These are phyloP conservation scores for Panaeolus papilionaceus DNA, from an alignment of 768 basidiomycete species.

Conservation along the genomic window DNA sequence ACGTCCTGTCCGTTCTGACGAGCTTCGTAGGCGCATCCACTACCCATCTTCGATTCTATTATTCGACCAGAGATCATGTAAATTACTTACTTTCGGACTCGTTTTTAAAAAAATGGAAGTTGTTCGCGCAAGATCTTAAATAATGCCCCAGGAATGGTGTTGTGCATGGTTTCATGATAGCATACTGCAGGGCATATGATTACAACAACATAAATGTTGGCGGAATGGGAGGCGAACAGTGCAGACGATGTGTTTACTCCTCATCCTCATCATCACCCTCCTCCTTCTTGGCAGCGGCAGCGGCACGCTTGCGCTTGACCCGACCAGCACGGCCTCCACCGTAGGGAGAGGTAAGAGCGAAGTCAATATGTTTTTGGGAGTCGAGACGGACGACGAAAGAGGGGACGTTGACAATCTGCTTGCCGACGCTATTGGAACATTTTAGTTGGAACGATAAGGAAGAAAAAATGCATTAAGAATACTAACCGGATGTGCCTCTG, in stretches of 20 bases:
- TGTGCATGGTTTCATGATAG: constrained; percentile 26
- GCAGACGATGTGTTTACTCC: constrained; percentile 49
- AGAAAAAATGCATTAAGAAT: neutral
- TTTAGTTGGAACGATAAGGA: constrained; percentile 12
- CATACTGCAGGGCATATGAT: constrained; percentile 31
- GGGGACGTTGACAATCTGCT: constrained; percentile 98
- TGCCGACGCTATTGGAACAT: constrained; percentile 75
- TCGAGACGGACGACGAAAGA: constrained; percentile 99
- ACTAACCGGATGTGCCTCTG: constrained; percentile 95
- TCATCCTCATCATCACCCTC: constrained; percentile 91
- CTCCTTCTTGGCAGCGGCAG: constrained; percentile 90
- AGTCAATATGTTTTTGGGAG: constrained; percentile 99
- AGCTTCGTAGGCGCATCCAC: constrained; percentile 40
- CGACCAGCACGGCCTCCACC: constrained; percentile 95
- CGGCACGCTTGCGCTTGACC: constrained; percentile 98
- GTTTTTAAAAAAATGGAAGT: neutral
- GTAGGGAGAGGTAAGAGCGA: constrained; percentile 94
- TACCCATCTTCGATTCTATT: constrained; percentile 64
- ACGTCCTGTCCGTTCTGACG: neutral
- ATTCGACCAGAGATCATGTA: constrained; percentile 9
- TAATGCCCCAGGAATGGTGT: constrained; percentile 20
- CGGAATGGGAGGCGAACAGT: constrained; percentile 1
- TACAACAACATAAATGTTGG: constrained; percentile 27
- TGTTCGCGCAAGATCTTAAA: neutral
- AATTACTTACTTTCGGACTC: neutral